Evolutionary conservation across 352 stramenopile genomes (phyloP), one percentile per base, ranked within the genome.

Genomic region (Phytophthora agathidicida): DNA sequence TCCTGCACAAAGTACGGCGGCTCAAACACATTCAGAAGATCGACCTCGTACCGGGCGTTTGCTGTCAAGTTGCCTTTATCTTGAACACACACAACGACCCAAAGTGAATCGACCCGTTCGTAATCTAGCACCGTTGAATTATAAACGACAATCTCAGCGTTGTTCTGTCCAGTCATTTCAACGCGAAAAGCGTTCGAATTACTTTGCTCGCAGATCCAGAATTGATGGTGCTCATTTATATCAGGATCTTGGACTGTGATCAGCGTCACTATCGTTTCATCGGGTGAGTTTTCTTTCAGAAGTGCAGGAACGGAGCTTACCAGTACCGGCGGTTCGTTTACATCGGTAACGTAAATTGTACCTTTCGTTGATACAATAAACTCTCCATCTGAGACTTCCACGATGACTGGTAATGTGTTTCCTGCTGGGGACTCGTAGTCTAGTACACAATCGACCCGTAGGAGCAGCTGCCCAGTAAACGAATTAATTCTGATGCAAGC

Each of bases 21-120:
- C 35, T 88, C 78, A 17, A 73, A 78, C n/a, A 88, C 75, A 32
- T 88, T 85, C 1, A 60, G 8, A 16, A 88, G 53, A 17, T 47
- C 51, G 1, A 85, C 28, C 2, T 11, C 41, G 9, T 83, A 49
- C 30, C 76, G 61, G 0, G 53, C 35, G 20, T 44, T 59, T 22
- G 57, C 30, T 0, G 46, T 66, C 3, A 83, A 48, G 2, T 63
- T 70, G 1, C 24, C 54, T n/a, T 57, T 53, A 32, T 88, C 78
- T 50, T 73, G 33, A 14, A 77, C 78, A 56, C 78, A 88, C 3
- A 75, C 38, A 41, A 86, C 78, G 2, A 88, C 44, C 68, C 69
- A 83, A 19, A 86, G 48, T 3, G 36, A 46, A 4, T 71, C 38
- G 9, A 41, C 60, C 1, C 27, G 44, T 54, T 88, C 78, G 45